Percentiles rank a stretch among this genome's conserved stretches.
Evolutionary conservation across 768 basidiomycete species (phyloP).

Genomic region (Russula sp.): DNA sequence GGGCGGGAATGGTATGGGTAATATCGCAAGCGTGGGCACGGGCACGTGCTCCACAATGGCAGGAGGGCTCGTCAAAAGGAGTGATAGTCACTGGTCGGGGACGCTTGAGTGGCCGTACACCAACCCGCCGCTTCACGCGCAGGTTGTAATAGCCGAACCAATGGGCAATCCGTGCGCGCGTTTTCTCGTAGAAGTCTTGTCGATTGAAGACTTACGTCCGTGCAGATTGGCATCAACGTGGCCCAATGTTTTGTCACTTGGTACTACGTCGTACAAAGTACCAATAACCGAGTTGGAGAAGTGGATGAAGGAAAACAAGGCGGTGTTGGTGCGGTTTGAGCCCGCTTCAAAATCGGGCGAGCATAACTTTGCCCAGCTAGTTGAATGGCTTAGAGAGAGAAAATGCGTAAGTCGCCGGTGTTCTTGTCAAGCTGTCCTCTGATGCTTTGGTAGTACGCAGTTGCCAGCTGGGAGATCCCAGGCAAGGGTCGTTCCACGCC

Average conservation of each 20-base stretch:
- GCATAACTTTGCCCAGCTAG: slow-evolving; percentile 2
- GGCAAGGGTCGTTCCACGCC: not conserved
- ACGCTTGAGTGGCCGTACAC: not conserved
- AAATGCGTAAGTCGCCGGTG: slow-evolving; percentile 1
- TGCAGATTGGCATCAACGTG: slow-evolving; percentile 15
- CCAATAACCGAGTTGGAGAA: slow-evolving; percentile 16
- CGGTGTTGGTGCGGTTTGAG: slow-evolving; percentile 6
- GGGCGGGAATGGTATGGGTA: no score
- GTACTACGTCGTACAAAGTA: slow-evolving; percentile 1
- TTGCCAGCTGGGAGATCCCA: slow-evolving; percentile 20
- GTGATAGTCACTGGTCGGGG: not conserved
- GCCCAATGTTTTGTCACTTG: slow-evolving; percentile 16
- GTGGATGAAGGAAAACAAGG: slow-evolving; percentile 10
- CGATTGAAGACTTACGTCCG: not conserved
- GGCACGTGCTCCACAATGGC: not conserved
- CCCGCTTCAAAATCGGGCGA: slow-evolving; percentile 8
- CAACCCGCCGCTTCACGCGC: not conserved
- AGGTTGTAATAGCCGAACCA: not conserved
- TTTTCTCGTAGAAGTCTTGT: not conserved
- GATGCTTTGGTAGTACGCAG: slow-evolving; percentile 15
- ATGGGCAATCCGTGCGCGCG: not conserved
- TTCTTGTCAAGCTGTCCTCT: not conserved
- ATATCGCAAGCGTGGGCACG: no score
- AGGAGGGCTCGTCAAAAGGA: not conserved
- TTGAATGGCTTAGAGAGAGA: slow-evolving; percentile 17